Evolutionary conservation across 148 eudicot genomes (phyloP), one percentile per base, ranked within the genome.

Genomic region (Salicornia ramosissima): DNA sequence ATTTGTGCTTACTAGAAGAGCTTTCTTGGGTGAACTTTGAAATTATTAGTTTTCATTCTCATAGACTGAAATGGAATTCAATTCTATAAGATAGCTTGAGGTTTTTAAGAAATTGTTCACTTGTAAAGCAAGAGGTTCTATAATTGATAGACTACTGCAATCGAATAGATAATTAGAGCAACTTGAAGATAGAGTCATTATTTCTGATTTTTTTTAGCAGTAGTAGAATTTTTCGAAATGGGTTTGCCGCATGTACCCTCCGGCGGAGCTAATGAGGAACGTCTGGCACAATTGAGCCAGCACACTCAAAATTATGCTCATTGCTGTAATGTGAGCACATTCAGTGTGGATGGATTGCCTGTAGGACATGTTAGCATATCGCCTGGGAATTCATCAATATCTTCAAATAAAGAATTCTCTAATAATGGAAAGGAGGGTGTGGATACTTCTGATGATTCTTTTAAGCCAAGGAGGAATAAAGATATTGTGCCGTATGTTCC

Each of bases 201-300:
- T 2, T 78, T 64, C 30, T 59, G 18, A 36, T 47, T 29, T 64
- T 53, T 29, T 69, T 36, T 61, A 31, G 29, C 21, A 39, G 73
- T 64, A 64, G 9, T 69, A 69, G 73, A 61, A 49, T 65, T 57
- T 39, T 64, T 59, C 39, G 70, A 70, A 42, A 90, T 90, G 96
- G 96, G 96, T 34, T 75, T 90, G 80, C 96, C 90, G 22, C 92
- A 87, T 79, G 73, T 78, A 54, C 68, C 84, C n/a, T 73, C 73
- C 31, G 69, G 71, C 65, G 88, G 74, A 56, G 51, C 79, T 49
- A 63, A 70, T 63, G 81, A 76, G 55, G 80, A 74, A 25, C 49
- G 30, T 63, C 19, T 43, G 75, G 59, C 66, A 67, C 74, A 67
- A 65, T 65, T 10, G 33, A 63, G 65, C 71, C 87, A 58, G 60